Evolutionary conservation across 2,329 filamentous ascomycete genomes (phyloP).

Genomic region (Westerdykella ornata): DNA sequence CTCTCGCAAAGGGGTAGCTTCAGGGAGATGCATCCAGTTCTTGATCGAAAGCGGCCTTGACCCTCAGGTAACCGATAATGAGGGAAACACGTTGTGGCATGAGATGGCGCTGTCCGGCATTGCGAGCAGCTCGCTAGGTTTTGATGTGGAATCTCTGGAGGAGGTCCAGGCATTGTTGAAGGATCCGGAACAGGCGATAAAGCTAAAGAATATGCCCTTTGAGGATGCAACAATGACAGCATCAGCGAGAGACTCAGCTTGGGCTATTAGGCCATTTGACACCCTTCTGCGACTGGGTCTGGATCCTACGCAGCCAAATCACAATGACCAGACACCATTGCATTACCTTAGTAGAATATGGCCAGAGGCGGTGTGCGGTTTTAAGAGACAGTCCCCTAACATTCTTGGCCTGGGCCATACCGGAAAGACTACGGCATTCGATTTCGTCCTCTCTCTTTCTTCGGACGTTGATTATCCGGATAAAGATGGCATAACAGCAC

Average conservation of each 20-base stretch:
- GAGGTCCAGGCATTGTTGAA: no score
- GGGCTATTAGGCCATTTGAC: no score
- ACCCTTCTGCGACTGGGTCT: conserved; percentile 2
- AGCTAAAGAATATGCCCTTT: no score
- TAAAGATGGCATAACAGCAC: conserved; percentile 9
- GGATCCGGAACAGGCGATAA: no score
- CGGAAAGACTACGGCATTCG: not conserved
- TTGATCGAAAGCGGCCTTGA: conserved; percentile 17
- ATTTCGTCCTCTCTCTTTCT: conserved; percentile 1
- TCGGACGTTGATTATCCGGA: conserved; percentile 5
- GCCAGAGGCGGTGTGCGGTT: no score
- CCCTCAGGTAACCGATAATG: conserved; percentile 1
- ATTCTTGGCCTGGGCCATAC: not conserved
- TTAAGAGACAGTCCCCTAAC: conserved; percentile 1
- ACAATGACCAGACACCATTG: conserved; percentile 17
- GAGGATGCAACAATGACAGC: no score
- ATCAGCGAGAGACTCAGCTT: no score
- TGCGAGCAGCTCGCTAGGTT: no score
- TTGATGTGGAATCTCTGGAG: no score
- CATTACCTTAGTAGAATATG: conserved; percentile 6
- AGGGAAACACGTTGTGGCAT: conserved; percentile 5
- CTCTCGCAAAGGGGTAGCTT: no score
- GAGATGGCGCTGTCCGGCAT: not conserved
- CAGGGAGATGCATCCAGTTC: conserved; percentile 1
- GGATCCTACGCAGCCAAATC: conserved; percentile 8